Evolutionary conservation across 2,329 filamentous ascomycete genomes (phyloP).

Genomic region (Periglandula ipomoeae): DNA sequence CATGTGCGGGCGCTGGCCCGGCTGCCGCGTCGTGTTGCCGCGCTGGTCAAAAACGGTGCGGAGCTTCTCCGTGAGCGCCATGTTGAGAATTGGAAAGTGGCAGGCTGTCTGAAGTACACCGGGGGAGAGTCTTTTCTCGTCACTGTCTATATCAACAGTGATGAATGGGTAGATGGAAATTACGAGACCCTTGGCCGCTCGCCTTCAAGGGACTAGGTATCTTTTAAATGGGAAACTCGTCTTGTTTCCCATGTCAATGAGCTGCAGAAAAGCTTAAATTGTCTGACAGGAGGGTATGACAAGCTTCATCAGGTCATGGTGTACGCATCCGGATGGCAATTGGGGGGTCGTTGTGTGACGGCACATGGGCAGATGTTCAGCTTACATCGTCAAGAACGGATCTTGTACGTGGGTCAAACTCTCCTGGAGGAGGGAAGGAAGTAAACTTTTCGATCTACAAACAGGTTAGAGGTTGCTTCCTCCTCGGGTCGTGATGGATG

Average conservation of each 20-base stretch:
- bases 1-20: neutral
- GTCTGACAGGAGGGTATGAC: neutral
- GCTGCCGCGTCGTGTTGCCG: neutral
- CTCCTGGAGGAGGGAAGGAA: too few relatives aligned
- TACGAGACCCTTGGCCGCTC: too few relatives aligned
- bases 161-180: too few relatives aligned
- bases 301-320: neutral
- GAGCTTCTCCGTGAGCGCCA: constrained; percentile 1
- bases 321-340: neutral
- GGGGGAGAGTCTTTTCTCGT: neutral
- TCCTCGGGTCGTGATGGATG: neutral
- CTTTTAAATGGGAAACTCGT: too few relatives aligned
- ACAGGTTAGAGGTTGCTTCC: neutral
- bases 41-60: neutral
- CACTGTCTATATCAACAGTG: too few relatives aligned
- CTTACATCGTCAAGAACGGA: neutral
- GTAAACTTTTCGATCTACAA: neutral
- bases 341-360: neutral
- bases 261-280: neutral
- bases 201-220: too few relatives aligned
- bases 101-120: too few relatives aligned
- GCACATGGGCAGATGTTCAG: too few relatives aligned
- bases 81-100: neutral
- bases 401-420: neutral
- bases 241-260: too few relatives aligned